Percentiles rank a stretch among this genome's conserved stretches.
Conservation (phyloP, 139 green algal species). For the Zygnema cylindricum region DNA sequence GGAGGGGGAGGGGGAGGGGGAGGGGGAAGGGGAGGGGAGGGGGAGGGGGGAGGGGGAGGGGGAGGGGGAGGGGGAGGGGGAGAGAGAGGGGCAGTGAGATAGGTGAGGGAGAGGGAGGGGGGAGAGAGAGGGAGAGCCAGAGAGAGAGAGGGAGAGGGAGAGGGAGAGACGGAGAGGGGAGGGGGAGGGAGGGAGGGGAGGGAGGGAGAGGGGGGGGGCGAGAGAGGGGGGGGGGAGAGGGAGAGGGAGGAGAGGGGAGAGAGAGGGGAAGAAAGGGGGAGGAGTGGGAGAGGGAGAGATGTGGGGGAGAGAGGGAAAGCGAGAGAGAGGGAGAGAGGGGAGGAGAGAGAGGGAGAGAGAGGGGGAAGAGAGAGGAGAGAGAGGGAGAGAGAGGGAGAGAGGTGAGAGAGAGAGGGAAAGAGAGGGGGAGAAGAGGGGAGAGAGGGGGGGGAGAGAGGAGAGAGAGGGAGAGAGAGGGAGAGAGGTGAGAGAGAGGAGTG, state of each 20-base stretch:
- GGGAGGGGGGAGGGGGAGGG: neutral
- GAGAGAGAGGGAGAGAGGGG: neutral
- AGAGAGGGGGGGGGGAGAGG: neutral
- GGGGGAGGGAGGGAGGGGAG: neutral
- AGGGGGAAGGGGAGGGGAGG: neutral
- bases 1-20: neutral
- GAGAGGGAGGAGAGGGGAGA: neutral
- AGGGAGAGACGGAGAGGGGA: neutral
- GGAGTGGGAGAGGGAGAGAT: neutral
- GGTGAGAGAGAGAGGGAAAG: neutral
- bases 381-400: neutral
- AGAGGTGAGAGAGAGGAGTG: neutral
- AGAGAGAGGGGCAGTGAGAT: neutral
- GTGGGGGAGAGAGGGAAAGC: neutral
- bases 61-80: neutral
- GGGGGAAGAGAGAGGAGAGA: neutral
- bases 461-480: neutral
- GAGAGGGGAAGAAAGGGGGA: neutral
- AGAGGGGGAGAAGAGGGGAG: neutral
- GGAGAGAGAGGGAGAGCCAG: neutral
- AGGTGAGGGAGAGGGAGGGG: neutral
- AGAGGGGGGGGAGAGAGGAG: neutral
- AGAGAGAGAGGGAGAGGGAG: neutral
- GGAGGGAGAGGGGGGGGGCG: neutral
- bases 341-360: neutral